phyloP scores from a whole-genome alignment of 139 green algal genomes.

The Nannochloris sp. region DNA sequence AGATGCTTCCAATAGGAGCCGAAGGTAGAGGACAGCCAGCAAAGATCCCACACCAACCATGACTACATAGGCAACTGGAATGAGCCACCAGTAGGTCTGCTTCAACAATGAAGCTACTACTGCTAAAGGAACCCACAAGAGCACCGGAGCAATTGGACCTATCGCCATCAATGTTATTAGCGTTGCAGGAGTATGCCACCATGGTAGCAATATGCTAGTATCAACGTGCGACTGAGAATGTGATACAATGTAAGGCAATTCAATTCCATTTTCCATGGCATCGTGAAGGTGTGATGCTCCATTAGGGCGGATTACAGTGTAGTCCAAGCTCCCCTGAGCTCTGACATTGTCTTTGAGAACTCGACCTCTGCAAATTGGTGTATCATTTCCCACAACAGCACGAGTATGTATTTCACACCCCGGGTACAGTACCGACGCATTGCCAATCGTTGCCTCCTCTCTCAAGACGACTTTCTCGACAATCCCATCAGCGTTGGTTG shows the following conservation, averaged over 20 bases:
- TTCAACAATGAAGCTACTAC: background rate
- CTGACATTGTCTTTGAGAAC: background rate
- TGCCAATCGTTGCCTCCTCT: slow-evolving; percentile 4
- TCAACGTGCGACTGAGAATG: slow-evolving; percentile 2
- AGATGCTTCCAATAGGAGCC: slow-evolving; percentile 2
- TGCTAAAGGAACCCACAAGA: slow-evolving; percentile 1
- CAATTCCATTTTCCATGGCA: slow-evolving; percentile 1
- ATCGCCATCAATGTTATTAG: background rate
- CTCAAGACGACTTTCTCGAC: background rate
- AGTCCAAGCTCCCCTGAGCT: too few relatives aligned
- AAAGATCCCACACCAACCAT: slow-evolving; percentile 1
- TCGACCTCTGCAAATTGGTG: background rate
- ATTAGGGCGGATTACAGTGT: too few relatives aligned
- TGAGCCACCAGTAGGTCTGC: background rate
- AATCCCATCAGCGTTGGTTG: background rate
- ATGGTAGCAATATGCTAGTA: background rate
- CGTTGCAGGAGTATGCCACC: background rate
- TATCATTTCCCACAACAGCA: slow-evolving; percentile 6
- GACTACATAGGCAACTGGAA: background rate
- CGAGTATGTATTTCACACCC: background rate
- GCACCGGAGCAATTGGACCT: background rate
- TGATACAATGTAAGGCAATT: background rate
- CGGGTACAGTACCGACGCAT: background rate
- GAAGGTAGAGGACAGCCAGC: background rate
- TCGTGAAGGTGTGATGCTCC: too few relatives aligned